phyloP scores from a whole-genome alignment of 2,329 filamentous ascomycete species.

The Coccinonectria pachysandricola region DNA sequence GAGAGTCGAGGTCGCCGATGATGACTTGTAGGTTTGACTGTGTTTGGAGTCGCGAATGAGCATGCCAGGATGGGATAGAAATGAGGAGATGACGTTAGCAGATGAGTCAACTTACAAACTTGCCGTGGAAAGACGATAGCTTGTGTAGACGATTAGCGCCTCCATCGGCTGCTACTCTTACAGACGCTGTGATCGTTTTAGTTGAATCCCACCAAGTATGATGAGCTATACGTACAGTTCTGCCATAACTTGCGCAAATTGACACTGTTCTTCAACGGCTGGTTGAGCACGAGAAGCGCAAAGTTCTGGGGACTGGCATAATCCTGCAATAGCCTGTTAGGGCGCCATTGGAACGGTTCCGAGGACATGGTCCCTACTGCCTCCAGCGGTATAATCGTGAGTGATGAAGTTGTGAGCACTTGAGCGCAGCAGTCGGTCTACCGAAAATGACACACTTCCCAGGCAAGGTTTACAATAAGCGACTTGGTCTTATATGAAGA shows the following conservation, averaged over 20 bases:
- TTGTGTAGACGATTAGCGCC: slow-evolving; percentile 68
- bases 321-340: slow-evolving; percentile 26
- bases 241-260: slow-evolving; percentile 41
- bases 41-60: slow-evolving; percentile 1
- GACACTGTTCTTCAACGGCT: slow-evolving; percentile 35
- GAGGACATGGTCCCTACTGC: no score
- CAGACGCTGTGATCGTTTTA: no score
- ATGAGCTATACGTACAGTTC: slow-evolving; percentile 30
- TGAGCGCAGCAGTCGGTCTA: no score
- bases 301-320: slow-evolving; percentile 25
- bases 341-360: slow-evolving; percentile 32
- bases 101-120: slow-evolving; percentile 27
- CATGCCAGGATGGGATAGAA: slow-evolving; percentile 1
- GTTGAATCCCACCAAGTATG: slow-evolving; percentile 1
- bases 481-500: no score
- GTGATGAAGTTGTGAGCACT: no score
- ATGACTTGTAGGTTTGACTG: slow-evolving; percentile 59
- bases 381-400: no score
- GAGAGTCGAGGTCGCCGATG: slow-evolving; percentile 85
- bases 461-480: slow-evolving; percentile 2
- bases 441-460: not conserved
- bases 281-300: slow-evolving; percentile 41
- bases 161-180: slow-evolving; percentile 78
- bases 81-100: no score
- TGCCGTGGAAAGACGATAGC: slow-evolving; percentile 31